phyloP scores from a whole-genome alignment of 2,329 filamentous ascomycete genomes.

The Cercospora sp. region DNA sequence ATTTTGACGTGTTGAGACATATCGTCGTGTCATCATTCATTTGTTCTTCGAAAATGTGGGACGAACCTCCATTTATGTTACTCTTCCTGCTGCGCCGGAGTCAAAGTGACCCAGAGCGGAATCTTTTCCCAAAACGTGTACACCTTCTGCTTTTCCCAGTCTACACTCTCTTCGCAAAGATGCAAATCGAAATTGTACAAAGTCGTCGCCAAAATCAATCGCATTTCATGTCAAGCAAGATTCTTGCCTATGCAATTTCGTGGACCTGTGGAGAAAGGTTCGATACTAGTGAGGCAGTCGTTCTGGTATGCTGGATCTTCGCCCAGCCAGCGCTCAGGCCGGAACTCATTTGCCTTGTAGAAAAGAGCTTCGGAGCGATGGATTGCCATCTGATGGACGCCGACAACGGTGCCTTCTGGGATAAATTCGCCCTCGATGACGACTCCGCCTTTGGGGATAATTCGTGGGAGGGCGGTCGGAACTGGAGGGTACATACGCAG shows the following conservation, averaged over 20 bases:
- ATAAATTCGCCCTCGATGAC: conserved; percentile 25
- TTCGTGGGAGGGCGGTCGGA: conserved; percentile 27
- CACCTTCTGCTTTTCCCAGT: conserved; percentile 23
- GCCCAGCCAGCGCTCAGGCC: conserved; percentile 38
- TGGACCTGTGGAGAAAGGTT: conserved; percentile 29
- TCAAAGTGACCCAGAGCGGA: conserved; percentile 22
- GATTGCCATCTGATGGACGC: conserved; percentile 16
- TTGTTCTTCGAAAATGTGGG: background rate
- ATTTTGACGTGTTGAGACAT: background rate
- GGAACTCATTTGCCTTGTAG: conserved; percentile 31
- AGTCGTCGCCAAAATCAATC: conserved; percentile 31
- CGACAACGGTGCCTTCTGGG: conserved; percentile 22
- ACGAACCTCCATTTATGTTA: background rate
- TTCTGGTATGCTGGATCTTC: conserved; percentile 24
- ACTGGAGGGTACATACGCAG: conserved; percentile 42
- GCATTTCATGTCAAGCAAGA: conserved; percentile 43
- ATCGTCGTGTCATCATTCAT: background rate
- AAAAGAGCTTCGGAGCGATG: conserved; percentile 20
- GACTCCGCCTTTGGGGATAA: conserved; percentile 24
- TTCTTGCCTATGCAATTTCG: conserved; percentile 31
- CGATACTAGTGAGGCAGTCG: conserved; percentile 26
- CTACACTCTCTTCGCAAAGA: conserved; percentile 7
- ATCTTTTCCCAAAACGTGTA: conserved; percentile 37
- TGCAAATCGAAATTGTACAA: conserved; percentile 22
- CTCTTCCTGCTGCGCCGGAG: background rate